Base-by-base conservation (phyloP, 768 basidiomycete genomes). In the Pleurotus ostreatus region DNA sequence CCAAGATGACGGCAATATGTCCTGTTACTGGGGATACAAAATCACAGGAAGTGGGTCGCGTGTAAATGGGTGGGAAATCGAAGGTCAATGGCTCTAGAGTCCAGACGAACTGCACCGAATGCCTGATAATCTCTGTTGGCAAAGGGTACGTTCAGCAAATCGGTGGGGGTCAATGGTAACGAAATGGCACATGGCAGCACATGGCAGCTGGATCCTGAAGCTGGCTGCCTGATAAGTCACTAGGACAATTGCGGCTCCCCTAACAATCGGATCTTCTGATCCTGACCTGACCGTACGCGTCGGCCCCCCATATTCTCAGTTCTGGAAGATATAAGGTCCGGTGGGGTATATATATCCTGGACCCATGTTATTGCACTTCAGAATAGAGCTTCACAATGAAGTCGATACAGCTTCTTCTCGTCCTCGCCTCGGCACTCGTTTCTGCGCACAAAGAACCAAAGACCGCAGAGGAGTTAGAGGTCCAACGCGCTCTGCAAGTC, bases 401-500 rank as follows among this genome's bases (percentile, higher is more conserved):
- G 39, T 41, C 51, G 11, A 22, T 25, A 13, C 15, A 30, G 8
- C n/a, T 46, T 18, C 49, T 66, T 44, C 46, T 70, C 41, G 30
- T 59, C 4, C 57, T 71, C 4, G 59, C 71, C 34, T 57, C 62
- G 1, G 47, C 68, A 3, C 46, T 66, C 18, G 57, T 63, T 22
- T 41, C 63, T 5, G 68, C 76, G 5, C 81, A 81, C 63, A 72
- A 71, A 48, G 67, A 75, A 44, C 77, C 79, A 4, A 74, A 71
- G 60, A 74, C 76, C 0, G 69, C 71, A 2, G 65, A 76, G 58
- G 79, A 81, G 61, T 70, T 76, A 44, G 78, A 78, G 59, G 68
- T 78, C 12, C 75, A 81, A 57, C 69, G 79, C 16, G 72, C 71
- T 13, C 68, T 83, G 25, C 77, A 81, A 57, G 77, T 74, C 41